phyloP scores from a whole-genome alignment of 257 asterid species.

The Solanum megistacrolobum region DNA sequence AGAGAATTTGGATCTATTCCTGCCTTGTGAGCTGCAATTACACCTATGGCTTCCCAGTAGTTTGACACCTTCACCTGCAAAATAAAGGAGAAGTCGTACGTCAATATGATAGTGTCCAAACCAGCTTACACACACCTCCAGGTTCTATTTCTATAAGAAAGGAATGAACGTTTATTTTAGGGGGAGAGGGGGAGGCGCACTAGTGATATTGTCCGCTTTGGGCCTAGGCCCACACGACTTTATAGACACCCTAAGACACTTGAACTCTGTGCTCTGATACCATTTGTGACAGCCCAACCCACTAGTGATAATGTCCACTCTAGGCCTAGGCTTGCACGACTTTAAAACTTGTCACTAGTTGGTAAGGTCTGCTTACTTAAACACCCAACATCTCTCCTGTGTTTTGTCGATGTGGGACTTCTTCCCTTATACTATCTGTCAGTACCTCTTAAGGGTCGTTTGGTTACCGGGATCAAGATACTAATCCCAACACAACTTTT shows the following conservation, averaged over 20 bases:
- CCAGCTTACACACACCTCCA: neutral
- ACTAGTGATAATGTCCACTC: neutral
- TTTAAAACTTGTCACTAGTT: neutral
- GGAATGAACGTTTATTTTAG: neutral
- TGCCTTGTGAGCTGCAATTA: constrained; percentile 82
- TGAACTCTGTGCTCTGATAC: neutral
- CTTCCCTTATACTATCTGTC: neutral
- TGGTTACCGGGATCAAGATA: too few relatives aligned
- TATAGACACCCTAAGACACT: neutral
- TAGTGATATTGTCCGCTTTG: neutral
- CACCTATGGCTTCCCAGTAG: constrained; percentile 95
- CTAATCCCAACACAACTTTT: neutral
- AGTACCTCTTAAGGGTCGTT: neutral
- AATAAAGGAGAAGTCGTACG: neutral
- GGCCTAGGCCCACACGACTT: neutral
- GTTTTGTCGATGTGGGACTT: neutral
- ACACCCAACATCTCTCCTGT: neutral
- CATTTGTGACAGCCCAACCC: neutral
- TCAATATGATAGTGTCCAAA: neutral
- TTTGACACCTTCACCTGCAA: constrained; percentile 72
- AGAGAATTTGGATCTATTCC: constrained; percentile 76
- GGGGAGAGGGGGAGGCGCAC: neutral
- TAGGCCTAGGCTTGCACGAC: neutral
- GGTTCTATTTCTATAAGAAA: neutral
- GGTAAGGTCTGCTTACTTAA: neutral